A percentile compares a stretch with the other conserved stretches of the same genome.
phyloP scores from a whole-genome alignment of 352 stramenopile genomes.

The Pelagophyceae sp. region DNA sequence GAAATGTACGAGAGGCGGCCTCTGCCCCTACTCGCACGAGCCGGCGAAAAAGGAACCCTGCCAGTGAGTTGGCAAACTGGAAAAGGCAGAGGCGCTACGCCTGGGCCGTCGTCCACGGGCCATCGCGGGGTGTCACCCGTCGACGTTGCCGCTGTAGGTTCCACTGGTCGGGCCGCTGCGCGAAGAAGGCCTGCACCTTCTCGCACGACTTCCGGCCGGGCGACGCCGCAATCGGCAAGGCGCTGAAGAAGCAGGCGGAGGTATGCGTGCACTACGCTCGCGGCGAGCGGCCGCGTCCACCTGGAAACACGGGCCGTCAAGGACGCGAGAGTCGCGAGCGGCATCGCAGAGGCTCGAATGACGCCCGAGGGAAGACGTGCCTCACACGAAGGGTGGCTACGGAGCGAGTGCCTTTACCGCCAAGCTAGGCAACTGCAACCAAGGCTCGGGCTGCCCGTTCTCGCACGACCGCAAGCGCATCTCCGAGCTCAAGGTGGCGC shows the following conservation, averaged over 20 bases:
- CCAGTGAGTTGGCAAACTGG: no score
- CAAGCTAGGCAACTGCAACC: not conserved
- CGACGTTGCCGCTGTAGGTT: no score
- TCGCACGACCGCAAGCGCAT: not conserved
- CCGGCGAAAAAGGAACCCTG: not conserved
- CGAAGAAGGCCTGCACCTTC: not conserved
- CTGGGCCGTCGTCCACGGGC: no score
- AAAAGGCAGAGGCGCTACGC: no score
- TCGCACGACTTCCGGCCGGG: not conserved
- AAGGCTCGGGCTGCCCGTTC: not conserved
- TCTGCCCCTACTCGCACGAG: not conserved
- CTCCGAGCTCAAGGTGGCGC: not conserved
- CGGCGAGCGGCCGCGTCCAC: no score
- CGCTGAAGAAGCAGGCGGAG: not conserved
- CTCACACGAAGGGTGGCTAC: no score
- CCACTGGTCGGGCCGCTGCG: not conserved
- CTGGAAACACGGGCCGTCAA: no score
- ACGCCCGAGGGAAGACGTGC: no score
- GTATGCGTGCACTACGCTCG: not conserved
- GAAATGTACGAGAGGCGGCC: not conserved
- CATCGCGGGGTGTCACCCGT: no score
- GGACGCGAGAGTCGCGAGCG: no score
- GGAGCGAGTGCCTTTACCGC: no score
- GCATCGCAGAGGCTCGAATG: no score
- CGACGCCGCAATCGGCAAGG: not conserved